Conservation (phyloP, 2,329 filamentous ascomycete species). For the Gnomoniopsis smithogilvyi region DNA sequence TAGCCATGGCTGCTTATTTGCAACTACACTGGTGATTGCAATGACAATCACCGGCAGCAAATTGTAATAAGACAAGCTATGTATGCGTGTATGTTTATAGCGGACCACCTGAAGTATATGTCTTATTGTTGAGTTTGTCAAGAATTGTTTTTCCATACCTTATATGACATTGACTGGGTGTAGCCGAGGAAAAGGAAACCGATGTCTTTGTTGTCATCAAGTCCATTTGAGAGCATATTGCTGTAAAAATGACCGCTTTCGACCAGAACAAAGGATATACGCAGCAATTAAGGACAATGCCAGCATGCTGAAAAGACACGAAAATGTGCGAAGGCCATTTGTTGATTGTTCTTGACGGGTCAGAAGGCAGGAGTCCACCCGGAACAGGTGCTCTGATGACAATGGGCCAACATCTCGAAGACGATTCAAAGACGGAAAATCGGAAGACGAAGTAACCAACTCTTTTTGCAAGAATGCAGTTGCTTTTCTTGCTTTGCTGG, state of each 20-base stretch:
- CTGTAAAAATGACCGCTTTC: constrained; percentile 10
- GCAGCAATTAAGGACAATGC: background rate
- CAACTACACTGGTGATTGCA: background rate
- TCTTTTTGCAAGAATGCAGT: background rate
- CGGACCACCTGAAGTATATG: background rate
- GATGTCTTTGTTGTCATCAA: constrained; percentile 11
- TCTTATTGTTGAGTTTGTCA: background rate
- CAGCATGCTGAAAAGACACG: background rate
- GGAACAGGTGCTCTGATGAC: background rate
- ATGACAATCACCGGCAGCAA: background rate
- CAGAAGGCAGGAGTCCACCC: background rate
- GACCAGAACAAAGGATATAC: constrained; percentile 14
- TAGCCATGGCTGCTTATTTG: background rate
- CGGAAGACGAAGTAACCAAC: background rate
- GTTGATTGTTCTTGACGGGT: constrained; percentile 3
- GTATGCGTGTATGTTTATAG: background rate
- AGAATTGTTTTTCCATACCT: background rate
- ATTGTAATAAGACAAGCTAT: background rate
- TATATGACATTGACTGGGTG: constrained; percentile 7
- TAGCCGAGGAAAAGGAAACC: background rate
- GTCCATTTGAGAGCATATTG: background rate
- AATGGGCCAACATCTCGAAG: background rate
- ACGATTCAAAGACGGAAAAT: background rate
- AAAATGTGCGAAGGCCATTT: background rate
- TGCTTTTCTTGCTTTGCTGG: background rate